These are phyloP conservation scores for Kuraishia hungarica DNA, from an alignment of 805 yeast species.

Conservation along the genomic window DNA sequence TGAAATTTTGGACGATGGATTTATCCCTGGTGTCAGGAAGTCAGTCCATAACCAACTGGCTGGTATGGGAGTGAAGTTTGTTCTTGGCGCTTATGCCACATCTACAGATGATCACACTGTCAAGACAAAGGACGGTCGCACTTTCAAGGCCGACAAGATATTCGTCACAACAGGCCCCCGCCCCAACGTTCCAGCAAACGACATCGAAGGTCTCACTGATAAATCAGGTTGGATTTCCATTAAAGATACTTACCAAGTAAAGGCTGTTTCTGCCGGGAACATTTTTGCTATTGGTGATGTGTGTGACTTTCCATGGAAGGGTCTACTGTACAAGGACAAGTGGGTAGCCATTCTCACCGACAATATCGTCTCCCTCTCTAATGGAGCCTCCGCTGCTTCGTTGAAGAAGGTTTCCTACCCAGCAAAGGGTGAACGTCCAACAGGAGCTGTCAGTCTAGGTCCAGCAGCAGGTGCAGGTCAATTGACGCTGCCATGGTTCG, in stretches of 20 bases:
- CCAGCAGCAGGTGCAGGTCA: neutral
- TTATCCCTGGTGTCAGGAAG: conserved; percentile 2
- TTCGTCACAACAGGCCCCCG: conserved; percentile 6
- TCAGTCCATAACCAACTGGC: conserved; percentile 3
- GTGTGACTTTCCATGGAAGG: conserved; percentile 1
- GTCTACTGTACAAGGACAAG: conserved; percentile 5
- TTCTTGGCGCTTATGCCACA: conserved; percentile 8
- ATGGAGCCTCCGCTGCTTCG: neutral
- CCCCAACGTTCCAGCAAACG: conserved; percentile 1
- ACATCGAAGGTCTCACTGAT: conserved; percentile 5
- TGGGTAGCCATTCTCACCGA: conserved; percentile 9
- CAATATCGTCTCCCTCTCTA: conserved; percentile 9
- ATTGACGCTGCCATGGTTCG: neutral
- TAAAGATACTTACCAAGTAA: conserved; percentile 8
- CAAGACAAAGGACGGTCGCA: neutral
- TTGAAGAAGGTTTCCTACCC: neutral
- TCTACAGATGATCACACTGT: neutral
- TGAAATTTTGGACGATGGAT: conserved; percentile 5
- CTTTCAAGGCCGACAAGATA: conserved; percentile 12
- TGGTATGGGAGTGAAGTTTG: conserved; percentile 10
- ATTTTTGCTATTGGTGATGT: conserved; percentile 5
- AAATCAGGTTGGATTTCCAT: conserved; percentile 5
- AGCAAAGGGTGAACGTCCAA: neutral
- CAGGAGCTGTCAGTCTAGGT: neutral
- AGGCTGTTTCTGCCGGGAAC: conserved; percentile 8